phyloP scores from a whole-genome alignment of 2,329 filamentous ascomycete species.

The Stagonosporopsis cucurbitacearum region DNA sequence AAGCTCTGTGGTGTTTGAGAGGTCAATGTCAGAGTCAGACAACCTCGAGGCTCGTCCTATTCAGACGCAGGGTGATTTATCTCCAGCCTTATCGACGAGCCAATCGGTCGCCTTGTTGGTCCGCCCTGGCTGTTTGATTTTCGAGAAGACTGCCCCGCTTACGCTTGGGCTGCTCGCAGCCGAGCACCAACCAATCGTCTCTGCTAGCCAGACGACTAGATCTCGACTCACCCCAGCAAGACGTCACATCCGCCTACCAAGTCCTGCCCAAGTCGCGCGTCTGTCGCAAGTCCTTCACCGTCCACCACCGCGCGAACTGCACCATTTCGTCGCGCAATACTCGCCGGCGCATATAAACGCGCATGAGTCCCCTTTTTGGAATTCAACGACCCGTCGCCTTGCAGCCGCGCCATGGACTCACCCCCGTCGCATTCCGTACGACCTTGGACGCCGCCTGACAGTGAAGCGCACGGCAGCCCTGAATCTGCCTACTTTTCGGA shows the following conservation, averaged over 20 bases:
- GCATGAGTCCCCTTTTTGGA: slow-evolving; percentile 8
- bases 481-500: slow-evolving; percentile 33
- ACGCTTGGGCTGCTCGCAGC: background rate
- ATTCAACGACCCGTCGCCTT: slow-evolving; percentile 17
- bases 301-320: slow-evolving; percentile 8
- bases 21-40: slow-evolving; percentile 11
- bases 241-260: slow-evolving; percentile 22
- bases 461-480: slow-evolving; percentile 22
- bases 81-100: slow-evolving; percentile 13
- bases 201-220: slow-evolving; percentile 1
- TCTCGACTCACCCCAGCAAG: slow-evolving; percentile 7
- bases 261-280: slow-evolving; percentile 2
- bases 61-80: slow-evolving; percentile 7
- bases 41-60: slow-evolving; percentile 19
- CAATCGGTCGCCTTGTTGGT: slow-evolving; percentile 12
- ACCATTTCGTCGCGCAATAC: slow-evolving; percentile 1
- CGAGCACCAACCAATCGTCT: slow-evolving; percentile 3
- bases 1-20: background rate
- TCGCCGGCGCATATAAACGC: slow-evolving; percentile 16
- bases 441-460: slow-evolving; percentile 43
- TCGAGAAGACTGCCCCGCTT: slow-evolving; percentile 13
- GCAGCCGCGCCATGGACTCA: slow-evolving; percentile 29
- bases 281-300: slow-evolving; percentile 16
- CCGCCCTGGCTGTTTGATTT: slow-evolving; percentile 13
- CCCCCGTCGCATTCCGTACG: slow-evolving; percentile 30